Conservation (phyloP, 225 moss, liverwort and hornwort genomes). For the Thuidium tamariscinum region DNA sequence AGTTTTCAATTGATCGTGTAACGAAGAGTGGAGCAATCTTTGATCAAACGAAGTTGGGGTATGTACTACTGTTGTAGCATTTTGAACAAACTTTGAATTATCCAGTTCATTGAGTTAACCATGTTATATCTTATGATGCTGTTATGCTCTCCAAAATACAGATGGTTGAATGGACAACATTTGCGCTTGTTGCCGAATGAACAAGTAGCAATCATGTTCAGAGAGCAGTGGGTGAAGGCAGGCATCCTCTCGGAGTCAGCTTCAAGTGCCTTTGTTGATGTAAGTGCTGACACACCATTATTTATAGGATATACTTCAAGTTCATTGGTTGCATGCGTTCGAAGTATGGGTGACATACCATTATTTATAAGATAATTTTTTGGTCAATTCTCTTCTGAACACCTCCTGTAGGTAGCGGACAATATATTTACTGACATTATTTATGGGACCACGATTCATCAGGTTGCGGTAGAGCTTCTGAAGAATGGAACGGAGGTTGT, state of each 20-base stretch:
- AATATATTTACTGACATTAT: background rate
- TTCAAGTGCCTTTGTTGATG: constrained; percentile 53
- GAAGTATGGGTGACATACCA: background rate
- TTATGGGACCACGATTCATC: background rate
- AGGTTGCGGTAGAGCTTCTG: constrained; percentile 69
- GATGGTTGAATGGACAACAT: constrained; percentile 96
- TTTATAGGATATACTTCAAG: background rate
- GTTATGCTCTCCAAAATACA: background rate
- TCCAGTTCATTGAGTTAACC: background rate
- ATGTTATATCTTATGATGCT: background rate
- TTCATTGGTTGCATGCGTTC: background rate
- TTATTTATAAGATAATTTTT: background rate
- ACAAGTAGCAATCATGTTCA: constrained; percentile 56
- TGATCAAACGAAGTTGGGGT: constrained; percentile 86
- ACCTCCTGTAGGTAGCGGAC: background rate
- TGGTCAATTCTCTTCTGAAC: background rate
- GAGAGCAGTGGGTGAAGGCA: constrained; percentile 79
- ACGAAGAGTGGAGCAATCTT: constrained; percentile 98
- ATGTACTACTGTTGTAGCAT: background rate
- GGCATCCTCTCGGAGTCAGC: constrained; percentile 43
- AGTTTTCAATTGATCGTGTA: constrained; percentile 86
- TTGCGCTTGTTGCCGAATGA: constrained; percentile 70
- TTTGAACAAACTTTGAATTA: background rate
- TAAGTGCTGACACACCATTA: constrained; percentile 3
- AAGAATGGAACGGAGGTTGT: constrained; percentile 68